Percentiles rank a stretch among this genome's conserved stretches.
These are phyloP conservation scores for Linum tenue DNA, from an alignment of 345 rosid genomes.

Conservation along the genomic window DNA sequence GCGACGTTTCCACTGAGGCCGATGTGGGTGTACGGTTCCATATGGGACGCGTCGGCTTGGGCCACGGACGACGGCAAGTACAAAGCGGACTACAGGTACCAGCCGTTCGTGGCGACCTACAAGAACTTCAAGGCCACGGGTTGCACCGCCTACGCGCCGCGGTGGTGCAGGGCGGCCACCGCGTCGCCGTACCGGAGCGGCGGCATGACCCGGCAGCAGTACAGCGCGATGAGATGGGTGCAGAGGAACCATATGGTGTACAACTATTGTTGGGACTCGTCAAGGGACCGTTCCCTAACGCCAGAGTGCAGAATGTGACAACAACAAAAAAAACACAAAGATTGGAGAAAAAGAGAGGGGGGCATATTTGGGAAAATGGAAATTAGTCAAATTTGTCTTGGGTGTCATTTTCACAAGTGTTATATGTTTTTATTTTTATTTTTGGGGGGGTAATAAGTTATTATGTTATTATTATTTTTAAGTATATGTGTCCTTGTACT, in stretches of 20 bases:
- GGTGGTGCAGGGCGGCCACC: conserved; percentile 52
- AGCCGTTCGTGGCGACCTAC: conserved; percentile 71
- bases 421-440: no score
- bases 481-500: background rate
- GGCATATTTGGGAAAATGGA: background rate
- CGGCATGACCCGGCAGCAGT: conserved; percentile 52
- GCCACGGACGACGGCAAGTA: conserved; percentile 97
- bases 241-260: conserved; percentile 59
- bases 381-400: no score
- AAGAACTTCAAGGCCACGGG: conserved; percentile 70
- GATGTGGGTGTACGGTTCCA: conserved; percentile 94
- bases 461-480: background rate
- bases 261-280: conserved; percentile 66
- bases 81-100: conserved; percentile 83
- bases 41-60: conserved; percentile 99
- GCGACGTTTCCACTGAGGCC: conserved; percentile 83
- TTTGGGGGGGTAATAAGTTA: no score
- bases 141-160: conserved; percentile 63
- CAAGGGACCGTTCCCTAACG: conserved; percentile 70
- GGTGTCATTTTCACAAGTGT: background rate
- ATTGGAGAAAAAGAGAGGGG: no score
- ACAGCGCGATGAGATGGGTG: conserved; percentile 74
- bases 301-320: conserved; percentile 63
- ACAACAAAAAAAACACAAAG: background rate
- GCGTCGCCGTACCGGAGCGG: conserved; percentile 72